phyloP scores from a whole-genome alignment of 2,329 filamentous ascomycete species.

The Fusarium temperatum region DNA sequence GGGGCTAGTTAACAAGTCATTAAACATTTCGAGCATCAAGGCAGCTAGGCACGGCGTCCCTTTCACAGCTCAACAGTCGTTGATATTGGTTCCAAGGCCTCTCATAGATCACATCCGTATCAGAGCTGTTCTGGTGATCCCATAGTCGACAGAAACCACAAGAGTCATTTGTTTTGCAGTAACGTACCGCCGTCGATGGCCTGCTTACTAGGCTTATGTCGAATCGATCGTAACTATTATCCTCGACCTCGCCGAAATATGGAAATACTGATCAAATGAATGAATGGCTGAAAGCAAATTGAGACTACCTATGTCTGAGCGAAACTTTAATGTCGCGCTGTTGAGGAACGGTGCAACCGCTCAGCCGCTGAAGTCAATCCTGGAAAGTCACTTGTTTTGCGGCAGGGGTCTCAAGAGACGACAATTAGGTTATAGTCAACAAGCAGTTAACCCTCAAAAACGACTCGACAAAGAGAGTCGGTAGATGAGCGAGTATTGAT shows the following conservation, averaged over 20 bases:
- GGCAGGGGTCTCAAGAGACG: neutral
- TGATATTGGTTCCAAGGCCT: neutral
- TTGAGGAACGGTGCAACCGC: conserved; percentile 1
- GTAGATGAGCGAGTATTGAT: neutral
- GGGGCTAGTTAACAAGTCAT: neutral
- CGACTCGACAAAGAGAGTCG: neutral
- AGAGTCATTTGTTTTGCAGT: neutral
- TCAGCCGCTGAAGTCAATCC: neutral
- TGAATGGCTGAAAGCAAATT: neutral
- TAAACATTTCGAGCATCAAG: neutral
- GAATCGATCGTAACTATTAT: neutral
- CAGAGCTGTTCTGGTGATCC: neutral
- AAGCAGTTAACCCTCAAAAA: neutral
- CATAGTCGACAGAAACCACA: neutral
- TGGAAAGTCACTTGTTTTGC: neutral
- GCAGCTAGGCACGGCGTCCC: neutral
- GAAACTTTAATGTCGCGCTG: neutral
- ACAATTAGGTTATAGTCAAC: neutral
- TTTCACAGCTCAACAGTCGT: neutral
- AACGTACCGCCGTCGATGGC: neutral
- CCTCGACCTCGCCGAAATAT: neutral
- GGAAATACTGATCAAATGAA: neutral
- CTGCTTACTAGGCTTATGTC: neutral
- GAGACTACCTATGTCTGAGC: neutral
- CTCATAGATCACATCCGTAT: neutral